Evolutionary conservation across 1,139 yeast species (phyloP), one percentile per base, ranked within the genome.

Genomic region (Yamadazyma friedrichii): DNA sequence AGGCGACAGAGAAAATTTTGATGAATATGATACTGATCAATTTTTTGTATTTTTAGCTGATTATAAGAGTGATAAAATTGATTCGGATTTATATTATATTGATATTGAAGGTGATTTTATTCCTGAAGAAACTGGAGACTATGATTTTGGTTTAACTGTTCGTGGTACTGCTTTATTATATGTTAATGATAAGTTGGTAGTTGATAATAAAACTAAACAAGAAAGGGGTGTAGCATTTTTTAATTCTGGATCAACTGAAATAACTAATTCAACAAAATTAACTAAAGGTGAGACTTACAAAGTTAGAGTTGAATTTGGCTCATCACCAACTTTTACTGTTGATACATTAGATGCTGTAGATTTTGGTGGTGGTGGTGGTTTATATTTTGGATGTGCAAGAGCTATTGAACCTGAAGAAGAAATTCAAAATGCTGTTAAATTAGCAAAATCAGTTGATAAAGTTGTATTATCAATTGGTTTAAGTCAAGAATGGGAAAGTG

Each of bases 131-230:
- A 54, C 67, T 35, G 80, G 71, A 17, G 67, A 57, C 4, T 79
- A 76, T 52, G 73, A 67, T 44, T 73, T 80, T 51, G 80, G 82
- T 29, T 57, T 70, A 38, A 54, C 71, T 12, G 73, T 72, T 31
- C 51, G 64, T 39, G 85, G 84, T 33, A 74, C 82, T 28, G 80
- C 76, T 24, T 63, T 64, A 47, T 49, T 80, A 26, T 80, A 62
- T 49, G 55, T 80, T 39, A 70, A 80, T 50, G 82, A 59, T 41
- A 51, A 74, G 53, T 56, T 77, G 41, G 64, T 80, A 16, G 77
- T 78, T 41, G 83, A 79, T 52, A 78, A 79, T 58, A 72, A 70
- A 50, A 73, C 76, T 24, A 55, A 64, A 24, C 84, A 80, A 59
- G 59, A 48, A 12, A 56, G 53, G 24, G 84, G 83, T 27, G 54